These are phyloP conservation scores for Colletotrichum godetiae DNA, from an alignment of 2,329 filamentous ascomycete species.

Conservation along the genomic window DNA sequence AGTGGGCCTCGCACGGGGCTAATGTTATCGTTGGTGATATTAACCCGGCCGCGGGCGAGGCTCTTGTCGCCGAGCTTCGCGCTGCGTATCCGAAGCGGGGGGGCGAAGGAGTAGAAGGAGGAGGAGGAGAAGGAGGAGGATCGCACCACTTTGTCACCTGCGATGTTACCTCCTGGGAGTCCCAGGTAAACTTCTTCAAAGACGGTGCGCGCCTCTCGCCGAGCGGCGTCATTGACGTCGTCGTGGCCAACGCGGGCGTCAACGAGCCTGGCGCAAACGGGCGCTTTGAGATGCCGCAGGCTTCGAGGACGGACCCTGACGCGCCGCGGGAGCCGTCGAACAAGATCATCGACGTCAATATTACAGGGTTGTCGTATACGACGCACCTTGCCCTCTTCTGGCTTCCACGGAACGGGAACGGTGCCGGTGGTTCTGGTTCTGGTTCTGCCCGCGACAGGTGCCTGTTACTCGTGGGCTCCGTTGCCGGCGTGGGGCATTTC, in stretches of 20 bases:
- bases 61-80: slow-evolving; percentile 64
- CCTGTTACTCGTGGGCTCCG: slow-evolving; percentile 71
- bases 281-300: slow-evolving; percentile 59
- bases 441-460: slow-evolving; percentile 60
- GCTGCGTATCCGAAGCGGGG: slow-evolving; percentile 44
- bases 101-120: too few species aligned
- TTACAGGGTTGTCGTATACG: slow-evolving; percentile 74
- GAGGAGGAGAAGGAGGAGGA: slow-evolving; percentile 25
- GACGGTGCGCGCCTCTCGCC: slow-evolving; percentile 64
- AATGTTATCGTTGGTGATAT: slow-evolving; percentile 74
- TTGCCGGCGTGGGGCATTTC: slow-evolving; percentile 64
- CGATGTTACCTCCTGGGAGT: slow-evolving; percentile 74
- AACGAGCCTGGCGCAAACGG: slow-evolving; percentile 45
- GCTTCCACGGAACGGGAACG: slow-evolving; percentile 56
- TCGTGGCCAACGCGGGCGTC: slow-evolving; percentile 76
- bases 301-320: slow-evolving; percentile 53
- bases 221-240: slow-evolving; percentile 67
- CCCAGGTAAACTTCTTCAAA: slow-evolving; percentile 73
- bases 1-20: slow-evolving; percentile 67
- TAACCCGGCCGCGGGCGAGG: slow-evolving; percentile 63
- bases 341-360: slow-evolving; percentile 69
- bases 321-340: slow-evolving; percentile 59
- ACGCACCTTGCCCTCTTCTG: slow-evolving; percentile 72
- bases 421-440: too few species aligned
- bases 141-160: slow-evolving; percentile 63